Evolutionary conservation across 2,329 filamentous ascomycete species (phyloP).

Genomic region (Plectosphaerella plurivora): DNA sequence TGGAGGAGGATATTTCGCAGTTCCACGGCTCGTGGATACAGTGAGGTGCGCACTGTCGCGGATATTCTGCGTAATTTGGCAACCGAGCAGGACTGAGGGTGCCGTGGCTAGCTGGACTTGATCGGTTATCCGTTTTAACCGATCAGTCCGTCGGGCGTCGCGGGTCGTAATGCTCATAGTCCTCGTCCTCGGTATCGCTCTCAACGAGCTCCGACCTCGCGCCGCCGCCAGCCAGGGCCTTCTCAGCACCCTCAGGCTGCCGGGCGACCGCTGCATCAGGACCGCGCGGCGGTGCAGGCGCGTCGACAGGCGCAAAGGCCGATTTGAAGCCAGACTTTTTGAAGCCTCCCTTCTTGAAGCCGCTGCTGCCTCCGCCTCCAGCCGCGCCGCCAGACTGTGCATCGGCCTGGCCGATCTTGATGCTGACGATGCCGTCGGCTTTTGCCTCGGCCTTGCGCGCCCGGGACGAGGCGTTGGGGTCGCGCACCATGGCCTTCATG

Average conservation of each 20-base stretch:
- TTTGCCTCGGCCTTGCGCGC: constrained; percentile 68
- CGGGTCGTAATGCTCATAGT: constrained; percentile 65
- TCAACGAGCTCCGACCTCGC: constrained; percentile 28
- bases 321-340: constrained; percentile 83
- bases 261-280: constrained; percentile 33
- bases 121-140: not conserved
- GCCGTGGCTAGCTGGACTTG: too few relatives aligned
- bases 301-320: constrained; percentile 58
- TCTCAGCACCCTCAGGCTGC: constrained; percentile 3
- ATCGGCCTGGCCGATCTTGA: constrained; percentile 45
- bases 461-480: constrained; percentile 60
- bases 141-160: constrained; percentile 55
- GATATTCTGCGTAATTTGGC: too few relatives aligned
- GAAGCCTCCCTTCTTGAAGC: constrained; percentile 67
- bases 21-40: constrained; percentile 18
- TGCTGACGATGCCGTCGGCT: constrained; percentile 63
- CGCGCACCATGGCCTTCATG: constrained; percentile 78
- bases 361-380: constrained; percentile 26
- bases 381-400: not conserved
- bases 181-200: constrained; percentile 66
- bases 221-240: not conserved
- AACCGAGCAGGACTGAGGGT: too few relatives aligned
- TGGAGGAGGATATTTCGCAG: constrained; percentile 56
- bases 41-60: not conserved
- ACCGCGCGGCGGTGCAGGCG: constrained; percentile 17